Evolutionary conservation across 176 grass and related monocot genomes (phyloP), one percentile per base, ranked within the genome.

Genomic region (Puya raimondii): DNA sequence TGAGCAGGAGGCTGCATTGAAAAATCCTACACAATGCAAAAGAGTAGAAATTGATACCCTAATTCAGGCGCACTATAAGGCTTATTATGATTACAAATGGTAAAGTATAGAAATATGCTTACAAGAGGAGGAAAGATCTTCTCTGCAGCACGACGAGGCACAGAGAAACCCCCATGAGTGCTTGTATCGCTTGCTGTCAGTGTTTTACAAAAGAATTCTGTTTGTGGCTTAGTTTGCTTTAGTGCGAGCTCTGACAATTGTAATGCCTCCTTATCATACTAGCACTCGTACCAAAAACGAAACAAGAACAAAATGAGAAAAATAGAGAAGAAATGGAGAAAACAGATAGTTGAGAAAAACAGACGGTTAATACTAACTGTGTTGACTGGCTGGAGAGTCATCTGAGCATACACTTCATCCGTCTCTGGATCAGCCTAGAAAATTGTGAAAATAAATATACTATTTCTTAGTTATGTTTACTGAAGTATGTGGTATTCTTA

Each of bases 341-440:
- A 73, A 57, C 27, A 3, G 42, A 42, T 1, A 74, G 25, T 78
- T 15, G 2, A 10, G 48, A 23, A 20, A 81, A 81, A 64, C 15
- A 50, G 76, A 70, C 63, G 54, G 12, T 51, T 65, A 63, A 64
- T 75, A 74, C 90, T 91, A 71, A 99, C 95, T 29, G 87, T 81
- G 71, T 85, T 99, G 65, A 99, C 95, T 65, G 95, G 95, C 70
- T 99, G 95, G 70, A 99, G 90, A 74, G 90, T 99, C 95, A 99
- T 99, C 71, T 99, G 95, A n/a, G 95, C 90, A 69, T 99, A 99
- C 50, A 99, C 95, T 77, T 99, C 90, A 53, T 99, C 95, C 42
- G 90, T 99, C 47, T 99, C 95, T 51, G 82, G 77, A 82, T 99
- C 95, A 1, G 95, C 95, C 95, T 99, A 73, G 52, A 79, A 53